A percentile compares a stretch with the other conserved stretches of the same genome.
phyloP scores from a whole-genome alignment of 371 early-diverging fungal species.

The Lichtheimia hyalospora region DNA sequence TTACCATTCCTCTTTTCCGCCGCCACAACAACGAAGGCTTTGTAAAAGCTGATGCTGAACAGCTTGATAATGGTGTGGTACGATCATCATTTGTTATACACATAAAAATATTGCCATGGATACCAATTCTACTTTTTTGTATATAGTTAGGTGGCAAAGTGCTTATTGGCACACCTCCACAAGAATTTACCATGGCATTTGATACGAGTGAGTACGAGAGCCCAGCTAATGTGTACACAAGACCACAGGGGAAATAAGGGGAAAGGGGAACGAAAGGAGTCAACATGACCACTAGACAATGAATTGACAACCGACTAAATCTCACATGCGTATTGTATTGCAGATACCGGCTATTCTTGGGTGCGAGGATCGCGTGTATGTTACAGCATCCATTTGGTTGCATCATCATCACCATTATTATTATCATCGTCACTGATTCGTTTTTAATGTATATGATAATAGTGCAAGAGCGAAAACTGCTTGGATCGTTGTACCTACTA shows the following conservation, averaged over 20 bases:
- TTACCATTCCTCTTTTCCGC: constrained; percentile 24
- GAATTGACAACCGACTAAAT: too few relatives aligned
- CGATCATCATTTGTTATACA: background rate
- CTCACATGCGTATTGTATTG: constrained; percentile 6
- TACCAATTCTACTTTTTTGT: background rate
- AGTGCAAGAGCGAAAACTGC: constrained; percentile 17
- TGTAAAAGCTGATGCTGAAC: constrained; percentile 18
- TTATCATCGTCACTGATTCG: background rate
- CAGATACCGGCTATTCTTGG: constrained; percentile 41
- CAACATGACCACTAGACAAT: too few relatives aligned
- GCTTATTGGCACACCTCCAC: constrained; percentile 40
- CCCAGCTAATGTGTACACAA: constrained; percentile 16
- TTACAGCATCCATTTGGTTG: background rate
- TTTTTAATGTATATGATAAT: background rate
- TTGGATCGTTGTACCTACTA: constrained; percentile 45
- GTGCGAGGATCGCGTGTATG: constrained; percentile 44
- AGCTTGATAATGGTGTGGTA: constrained; percentile 23
- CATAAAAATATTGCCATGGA: background rate
- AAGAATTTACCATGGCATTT: constrained; percentile 45
- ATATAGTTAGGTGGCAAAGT: constrained; percentile 45
- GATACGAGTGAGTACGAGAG: constrained; percentile 37
- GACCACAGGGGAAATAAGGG: too few relatives aligned
- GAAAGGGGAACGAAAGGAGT: too few relatives aligned
- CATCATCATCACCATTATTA: background rate
- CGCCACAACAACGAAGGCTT: constrained; percentile 13